Percentiles rank a stretch among this genome's conserved stretches.
These are phyloP conservation scores for Suillus clintonianus DNA, from an alignment of 768 basidiomycete genomes.

Conservation along the genomic window DNA sequence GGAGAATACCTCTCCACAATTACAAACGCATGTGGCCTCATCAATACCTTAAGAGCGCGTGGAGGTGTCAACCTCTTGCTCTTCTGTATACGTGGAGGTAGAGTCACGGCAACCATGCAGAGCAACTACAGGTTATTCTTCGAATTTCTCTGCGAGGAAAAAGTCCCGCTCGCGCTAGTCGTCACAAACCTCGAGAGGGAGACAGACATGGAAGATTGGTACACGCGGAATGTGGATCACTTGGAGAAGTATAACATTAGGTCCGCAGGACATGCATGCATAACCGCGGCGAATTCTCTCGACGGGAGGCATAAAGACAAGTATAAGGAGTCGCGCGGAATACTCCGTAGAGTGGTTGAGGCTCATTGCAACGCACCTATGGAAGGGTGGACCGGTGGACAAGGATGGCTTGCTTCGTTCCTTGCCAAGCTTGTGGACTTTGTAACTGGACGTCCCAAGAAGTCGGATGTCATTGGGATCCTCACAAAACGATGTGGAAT, in stretches of 20 bases:
- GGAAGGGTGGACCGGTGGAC: constrained; percentile 10
- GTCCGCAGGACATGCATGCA: constrained; percentile 40
- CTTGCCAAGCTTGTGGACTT: constrained; percentile 14
- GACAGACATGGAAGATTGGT: constrained; percentile 35
- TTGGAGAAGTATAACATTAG: constrained; percentile 28
- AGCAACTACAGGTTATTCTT: constrained; percentile 44
- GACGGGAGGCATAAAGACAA: constrained; percentile 30
- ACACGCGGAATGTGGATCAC: constrained; percentile 27
- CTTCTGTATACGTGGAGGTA: constrained; percentile 43
- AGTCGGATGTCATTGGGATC: constrained; percentile 18
- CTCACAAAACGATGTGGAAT: constrained; percentile 28
- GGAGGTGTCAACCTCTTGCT: constrained; percentile 44
- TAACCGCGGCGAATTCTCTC: constrained; percentile 32
- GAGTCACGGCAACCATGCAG: constrained; percentile 37
- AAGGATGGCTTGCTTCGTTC: constrained; percentile 20
- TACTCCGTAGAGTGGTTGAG: not conserved
- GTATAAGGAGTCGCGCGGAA: constrained; percentile 34
- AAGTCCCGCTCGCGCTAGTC: constrained; percentile 32
- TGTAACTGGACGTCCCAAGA: constrained; percentile 18
- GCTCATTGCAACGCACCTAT: not conserved
- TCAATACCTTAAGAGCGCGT: constrained; percentile 28
- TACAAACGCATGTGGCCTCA: constrained; percentile 32
- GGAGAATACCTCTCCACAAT: constrained; percentile 29
- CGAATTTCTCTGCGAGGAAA: constrained; percentile 41
- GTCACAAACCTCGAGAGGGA: constrained; percentile 45